Base-by-base conservation (phyloP, 192 early-diverging fungal genomes). In the Mortierella hygrophila region DNA sequence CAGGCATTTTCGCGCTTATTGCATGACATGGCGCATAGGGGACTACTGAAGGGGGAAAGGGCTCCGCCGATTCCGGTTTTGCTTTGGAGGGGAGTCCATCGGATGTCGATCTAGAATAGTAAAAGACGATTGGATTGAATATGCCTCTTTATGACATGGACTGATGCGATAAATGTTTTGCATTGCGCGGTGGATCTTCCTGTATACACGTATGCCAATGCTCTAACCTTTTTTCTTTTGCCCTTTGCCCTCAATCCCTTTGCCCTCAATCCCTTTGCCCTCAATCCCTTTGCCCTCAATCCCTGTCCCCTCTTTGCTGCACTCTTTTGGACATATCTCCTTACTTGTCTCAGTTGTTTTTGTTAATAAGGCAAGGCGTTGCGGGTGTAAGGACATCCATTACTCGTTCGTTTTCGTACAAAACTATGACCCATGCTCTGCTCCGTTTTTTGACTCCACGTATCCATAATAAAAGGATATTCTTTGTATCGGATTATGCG, bases 91-190 rank as follows among this genome's bases (percentile, higher is more conserved):
- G 7, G 7, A 4, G 20, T 26, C 55, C 1, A 2, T 65, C 26
- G 29, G 60, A 65, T 60, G n/a, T n/a, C n/a, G 57, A 65, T 65
- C 60, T 65, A 32, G 60, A 65, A 65, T 15, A 65, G 60, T 32
- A 32, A 57, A 60, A 23, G n/a, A 26, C 55, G 9, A 26, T 9
- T 46, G 44, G 8, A 26, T 9, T 46, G 44, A 46, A 11, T 11
- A 11, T 0, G 6, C 10, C 10, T 29, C n/a, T 60, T 5, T 63
- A 8, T 13, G 2, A 26, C 60, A 60, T 60, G 1, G 60, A 65
- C 60, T 60, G 21, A n/a, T 55, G 52, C 21, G 5, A 55, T 55
- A 57, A 1, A 23, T 26, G 23, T 57, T 57, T 57, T 57, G 26
- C 11, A 65, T 32, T 29, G 60, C 35, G 60, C 29, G 49, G 49